These are phyloP conservation scores for Capsella rubella DNA, from an alignment of 441 rosid genomes.

Conservation along the genomic window DNA sequence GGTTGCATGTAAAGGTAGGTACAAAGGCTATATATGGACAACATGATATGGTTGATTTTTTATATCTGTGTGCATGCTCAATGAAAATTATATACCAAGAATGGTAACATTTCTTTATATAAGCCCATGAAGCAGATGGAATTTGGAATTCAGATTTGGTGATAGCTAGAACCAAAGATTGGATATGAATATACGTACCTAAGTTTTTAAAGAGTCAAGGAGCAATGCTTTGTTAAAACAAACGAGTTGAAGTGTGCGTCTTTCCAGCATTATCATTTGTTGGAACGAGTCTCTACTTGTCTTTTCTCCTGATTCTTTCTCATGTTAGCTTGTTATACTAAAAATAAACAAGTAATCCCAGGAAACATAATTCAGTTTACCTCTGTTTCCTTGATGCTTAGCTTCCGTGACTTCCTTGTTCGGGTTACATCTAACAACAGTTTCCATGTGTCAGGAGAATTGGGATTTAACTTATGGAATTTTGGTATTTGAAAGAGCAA, in stretches of 20 bases:
- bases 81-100: conserved; percentile 5
- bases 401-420: conserved; percentile 38
- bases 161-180: conserved; percentile 20
- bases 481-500: background rate
- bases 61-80: background rate
- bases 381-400: conserved; percentile 38
- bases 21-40: conserved; percentile 17
- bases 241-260: conserved; percentile 43
- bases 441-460: conserved; percentile 31
- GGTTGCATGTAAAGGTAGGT: conserved; percentile 25
- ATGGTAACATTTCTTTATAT: conserved; percentile 3
- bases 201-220: conserved; percentile 37
- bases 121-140: conserved; percentile 1
- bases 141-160: conserved; percentile 8
- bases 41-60: conserved; percentile 1
- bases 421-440: conserved; percentile 35
- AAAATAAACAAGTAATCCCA: background rate
- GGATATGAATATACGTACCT: conserved; percentile 24
- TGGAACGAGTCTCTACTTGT: conserved; percentile 36
- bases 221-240: conserved; percentile 34
- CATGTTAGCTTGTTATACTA: conserved; percentile 23
- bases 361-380: conserved; percentile 6
- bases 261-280: conserved; percentile 42
- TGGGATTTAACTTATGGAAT: background rate
- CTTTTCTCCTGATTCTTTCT: conserved; percentile 35